Percentiles rank a stretch among this genome's conserved stretches.
Conservation (phyloP, 2,329 filamentous ascomycete species). For the Thermochaetoides dissita region DNA sequence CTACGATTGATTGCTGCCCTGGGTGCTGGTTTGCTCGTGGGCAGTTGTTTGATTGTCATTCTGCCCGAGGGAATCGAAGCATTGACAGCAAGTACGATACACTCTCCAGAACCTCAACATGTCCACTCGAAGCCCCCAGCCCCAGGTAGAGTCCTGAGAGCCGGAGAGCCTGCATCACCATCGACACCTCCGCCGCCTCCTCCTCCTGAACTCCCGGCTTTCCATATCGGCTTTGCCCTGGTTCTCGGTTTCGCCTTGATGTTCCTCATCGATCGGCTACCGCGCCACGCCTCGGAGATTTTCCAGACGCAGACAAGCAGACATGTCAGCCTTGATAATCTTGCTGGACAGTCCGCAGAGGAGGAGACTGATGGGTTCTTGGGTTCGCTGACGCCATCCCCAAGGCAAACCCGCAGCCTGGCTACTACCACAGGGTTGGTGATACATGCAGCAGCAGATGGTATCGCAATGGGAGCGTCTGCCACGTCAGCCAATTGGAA, state of each 20-base stretch:
- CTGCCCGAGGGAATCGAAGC: constrained; percentile 95
- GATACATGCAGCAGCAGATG: constrained; percentile 88
- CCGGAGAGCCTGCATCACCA: too few relatives aligned
- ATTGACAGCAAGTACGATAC: constrained; percentile 47
- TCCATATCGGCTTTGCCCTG: constrained; percentile 76
- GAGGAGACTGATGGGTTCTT: constrained; percentile 39
- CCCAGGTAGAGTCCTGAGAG: too few relatives aligned
- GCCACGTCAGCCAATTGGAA: constrained; percentile 59
- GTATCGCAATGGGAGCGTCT: constrained; percentile 88
- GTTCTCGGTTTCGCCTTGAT: constrained; percentile 86
- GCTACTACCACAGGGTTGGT: constrained; percentile 90
- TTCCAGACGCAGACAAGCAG: constrained; percentile 54
- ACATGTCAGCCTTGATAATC: constrained; percentile 78
- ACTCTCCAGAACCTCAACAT: background rate
- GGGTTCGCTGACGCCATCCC: constrained; percentile 41
- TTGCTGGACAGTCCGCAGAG: constrained; percentile 29
- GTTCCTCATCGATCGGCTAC: constrained; percentile 85
- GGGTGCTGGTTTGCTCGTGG: constrained; percentile 85
- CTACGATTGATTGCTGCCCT: constrained; percentile 80
- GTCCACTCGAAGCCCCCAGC: background rate
- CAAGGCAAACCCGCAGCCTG: constrained; percentile 47
- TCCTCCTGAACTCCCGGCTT: constrained; percentile 42
- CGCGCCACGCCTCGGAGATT: constrained; percentile 54
- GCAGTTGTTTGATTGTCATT: constrained; percentile 90
- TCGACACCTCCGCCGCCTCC: constrained; percentile 17